A percentile compares a stretch with the other conserved stretches of the same genome.
Evolutionary conservation across 208 protist species (phyloP).

Genomic region (Leishmania mexicana): DNA sequence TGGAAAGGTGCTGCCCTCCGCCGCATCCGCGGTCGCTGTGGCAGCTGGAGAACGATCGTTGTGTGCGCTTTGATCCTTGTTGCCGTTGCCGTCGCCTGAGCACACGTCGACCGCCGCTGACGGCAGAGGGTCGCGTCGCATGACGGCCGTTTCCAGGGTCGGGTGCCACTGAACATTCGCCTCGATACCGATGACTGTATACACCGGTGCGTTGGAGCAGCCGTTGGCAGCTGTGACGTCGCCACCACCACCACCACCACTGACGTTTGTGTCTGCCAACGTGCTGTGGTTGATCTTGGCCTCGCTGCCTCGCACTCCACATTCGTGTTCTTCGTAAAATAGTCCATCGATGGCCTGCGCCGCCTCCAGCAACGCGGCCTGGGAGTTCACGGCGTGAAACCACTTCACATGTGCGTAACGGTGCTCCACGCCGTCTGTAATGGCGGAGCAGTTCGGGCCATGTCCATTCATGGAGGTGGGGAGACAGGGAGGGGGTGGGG

Average conservation of each 20-base stretch:
- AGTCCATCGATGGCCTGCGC: slow-evolving; percentile 1
- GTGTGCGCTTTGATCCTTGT: neutral
- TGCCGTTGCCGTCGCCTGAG: neutral
- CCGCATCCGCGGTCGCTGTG: neutral
- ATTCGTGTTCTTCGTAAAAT: neutral
- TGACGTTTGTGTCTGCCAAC: neutral
- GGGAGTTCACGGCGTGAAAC: slow-evolving; percentile 45
- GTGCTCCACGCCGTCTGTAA: neutral
- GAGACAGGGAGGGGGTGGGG: neutral
- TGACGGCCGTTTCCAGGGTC: slow-evolving; percentile 16
- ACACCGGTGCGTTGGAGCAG: neutral
- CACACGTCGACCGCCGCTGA: neutral
- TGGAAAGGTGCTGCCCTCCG: neutral
- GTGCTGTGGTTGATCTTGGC: neutral
- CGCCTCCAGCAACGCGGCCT: slow-evolving; percentile 7
- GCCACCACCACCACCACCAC: neutral
- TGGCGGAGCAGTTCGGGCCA: neutral
- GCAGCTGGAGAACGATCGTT: neutral
- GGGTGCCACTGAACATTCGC: slow-evolving; percentile 40
- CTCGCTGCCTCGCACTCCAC: neutral
- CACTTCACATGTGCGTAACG: slow-evolving; percentile 21
- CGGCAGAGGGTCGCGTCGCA: slow-evolving; percentile 40
- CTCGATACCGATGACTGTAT: slow-evolving; percentile 38
- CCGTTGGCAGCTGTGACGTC: neutral
- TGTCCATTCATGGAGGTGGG: neutral